Evolutionary conservation across 2,329 filamentous ascomycete species (phyloP).

Genomic region (Neopestalotiopsis clavispora): DNA sequence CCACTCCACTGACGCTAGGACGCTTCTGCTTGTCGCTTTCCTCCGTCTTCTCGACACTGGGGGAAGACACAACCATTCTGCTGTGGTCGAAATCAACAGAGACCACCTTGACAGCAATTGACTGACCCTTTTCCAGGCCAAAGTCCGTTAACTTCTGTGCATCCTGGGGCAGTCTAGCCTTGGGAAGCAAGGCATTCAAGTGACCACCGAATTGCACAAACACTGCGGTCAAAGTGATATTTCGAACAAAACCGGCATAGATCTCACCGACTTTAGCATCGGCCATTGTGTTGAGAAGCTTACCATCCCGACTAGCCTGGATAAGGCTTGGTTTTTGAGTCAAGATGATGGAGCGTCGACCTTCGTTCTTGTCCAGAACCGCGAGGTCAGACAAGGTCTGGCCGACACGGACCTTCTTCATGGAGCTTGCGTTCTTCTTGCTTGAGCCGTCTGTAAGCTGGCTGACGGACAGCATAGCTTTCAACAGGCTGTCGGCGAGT

Average conservation of each 20-base stretch:
- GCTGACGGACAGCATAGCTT: constrained; percentile 75
- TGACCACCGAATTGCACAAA: constrained; percentile 88
- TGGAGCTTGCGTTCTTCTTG: constrained; percentile 72
- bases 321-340: constrained; percentile 85
- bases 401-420: constrained; percentile 84
- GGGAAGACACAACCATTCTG: constrained; percentile 64
- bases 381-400: constrained; percentile 83
- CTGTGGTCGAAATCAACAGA: constrained; percentile 73
- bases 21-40: constrained; percentile 41
- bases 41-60: constrained; percentile 51
- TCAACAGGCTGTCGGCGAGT: constrained; percentile 73
- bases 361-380: constrained; percentile 83
- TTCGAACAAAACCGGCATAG: constrained; percentile 81
- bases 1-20: constrained; percentile 39
- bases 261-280: constrained; percentile 72
- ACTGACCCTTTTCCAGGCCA: constrained; percentile 78
- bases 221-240: constrained; percentile 79
- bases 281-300: constrained; percentile 73
- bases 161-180: constrained; percentile 76
- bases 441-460: constrained; percentile 86
- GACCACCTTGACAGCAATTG: constrained; percentile 73
- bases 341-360: constrained; percentile 75
- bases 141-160: constrained; percentile 73
- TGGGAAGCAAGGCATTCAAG: constrained; percentile 79
- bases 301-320: constrained; percentile 73